Evolutionary conservation across 495 filamentous ascomycete species (phyloP), one percentile per base, ranked within the genome.

Genomic region (Talaromyces adpressus): DNA sequence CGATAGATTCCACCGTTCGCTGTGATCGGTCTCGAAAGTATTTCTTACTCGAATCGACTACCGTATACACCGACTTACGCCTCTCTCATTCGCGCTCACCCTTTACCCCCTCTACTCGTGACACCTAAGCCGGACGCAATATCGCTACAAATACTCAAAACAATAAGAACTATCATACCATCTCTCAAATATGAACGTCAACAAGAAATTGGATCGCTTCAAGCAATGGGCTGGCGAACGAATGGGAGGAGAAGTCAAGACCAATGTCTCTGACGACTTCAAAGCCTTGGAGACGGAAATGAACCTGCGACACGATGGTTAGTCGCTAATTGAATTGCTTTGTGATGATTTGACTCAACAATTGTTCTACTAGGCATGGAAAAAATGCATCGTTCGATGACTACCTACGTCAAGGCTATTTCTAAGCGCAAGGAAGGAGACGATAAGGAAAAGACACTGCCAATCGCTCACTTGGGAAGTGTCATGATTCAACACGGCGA

Each of bases 201-300:
- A 92, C 78, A 93, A 95, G 83, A 96, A 96, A 74, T 85, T 98
- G 71, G 94, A 91, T 76, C 89, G 95, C 64, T 87, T 97, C 79
- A 96, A 94, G 82, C 94, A 98, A 89, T 98, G 93, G 93, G 92
- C 92, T 11, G 91, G 91, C 62, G 94, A 98, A 80, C 88, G 92
- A 77, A 97, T 98, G 92, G 94, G 94, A 68, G 86, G 87, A 57
- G 94, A 98, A 76, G 84, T 85, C 70, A 96, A 93, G 78, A 97
- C 93, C 12, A 87, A 79, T 70, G 85, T 91, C 59, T 89, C 92
- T 0, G 92, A 98, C 59, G 90, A 98, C 66, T 98, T 98, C 84
- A 97, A 92, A 78, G 84, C 86, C 61, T 77, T 97, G 70, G 93
- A 98, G 74, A 84, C 86, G 53, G 95, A 98, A 75, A 98, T 98